These are phyloP conservation scores for Amoebophrya sp. DNA, from an alignment of 169 alveolate species.

Conservation along the genomic window DNA sequence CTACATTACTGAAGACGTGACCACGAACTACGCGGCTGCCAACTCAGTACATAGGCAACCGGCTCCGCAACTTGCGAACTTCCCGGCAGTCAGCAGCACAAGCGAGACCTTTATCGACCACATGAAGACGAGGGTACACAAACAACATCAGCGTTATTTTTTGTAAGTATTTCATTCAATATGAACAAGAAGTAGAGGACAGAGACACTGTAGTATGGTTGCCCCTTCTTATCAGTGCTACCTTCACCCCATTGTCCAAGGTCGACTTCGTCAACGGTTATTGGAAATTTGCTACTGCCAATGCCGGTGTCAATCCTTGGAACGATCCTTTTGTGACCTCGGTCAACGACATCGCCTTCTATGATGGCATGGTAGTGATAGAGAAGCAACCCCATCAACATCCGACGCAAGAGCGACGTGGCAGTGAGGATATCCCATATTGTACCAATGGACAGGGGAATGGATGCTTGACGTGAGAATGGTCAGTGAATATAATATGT, in stretches of 20 bases:
- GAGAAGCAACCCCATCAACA: neutral
- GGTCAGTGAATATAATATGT: too few species aligned
- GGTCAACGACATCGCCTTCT: neutral
- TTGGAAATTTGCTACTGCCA: neutral
- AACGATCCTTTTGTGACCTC: neutral
- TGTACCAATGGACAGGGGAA: neutral
- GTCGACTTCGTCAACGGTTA: constrained; percentile 13
- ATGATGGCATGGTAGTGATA: neutral
- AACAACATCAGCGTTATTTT: too few species aligned
- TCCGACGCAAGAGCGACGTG: constrained; percentile 2
- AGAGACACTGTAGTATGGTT: too few species aligned
- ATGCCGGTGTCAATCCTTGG: neutral
- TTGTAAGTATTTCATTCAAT: too few species aligned
- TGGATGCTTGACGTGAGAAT: neutral
- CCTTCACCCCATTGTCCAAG: too few species aligned
- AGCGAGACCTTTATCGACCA: neutral
- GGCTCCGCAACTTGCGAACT: neutral
- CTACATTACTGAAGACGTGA: neutral
- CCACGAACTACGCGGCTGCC: neutral
- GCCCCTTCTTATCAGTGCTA: too few species aligned
- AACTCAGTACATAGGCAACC: neutral
- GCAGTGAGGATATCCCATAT: neutral
- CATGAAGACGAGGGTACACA: neutral
- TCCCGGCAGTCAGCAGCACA: neutral
- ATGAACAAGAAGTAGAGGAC: too few species aligned